Conservation (phyloP, 495 filamentous ascomycete species). For the Penicillium simplicissimum region DNA sequence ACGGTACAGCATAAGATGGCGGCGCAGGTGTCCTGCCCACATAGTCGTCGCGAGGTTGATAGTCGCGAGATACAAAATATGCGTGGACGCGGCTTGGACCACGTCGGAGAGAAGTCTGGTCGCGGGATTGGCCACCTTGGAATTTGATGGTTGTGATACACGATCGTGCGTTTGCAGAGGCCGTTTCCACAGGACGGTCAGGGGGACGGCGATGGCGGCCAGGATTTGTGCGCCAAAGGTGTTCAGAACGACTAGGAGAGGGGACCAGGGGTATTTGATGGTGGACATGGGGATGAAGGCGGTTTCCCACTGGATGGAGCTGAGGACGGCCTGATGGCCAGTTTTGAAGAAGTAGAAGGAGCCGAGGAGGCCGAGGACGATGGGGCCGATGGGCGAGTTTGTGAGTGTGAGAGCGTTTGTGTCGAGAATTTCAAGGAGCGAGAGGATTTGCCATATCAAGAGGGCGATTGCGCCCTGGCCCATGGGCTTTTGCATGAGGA, state of each 20-base stretch:
- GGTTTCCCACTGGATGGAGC: slow-evolving; percentile 93
- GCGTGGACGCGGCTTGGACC: slow-evolving; percentile 66
- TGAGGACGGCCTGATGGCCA: slow-evolving; percentile 87
- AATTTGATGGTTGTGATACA: slow-evolving; percentile 18
- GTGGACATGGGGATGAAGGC: slow-evolving; percentile 87
- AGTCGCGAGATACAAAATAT: slow-evolving; percentile 77
- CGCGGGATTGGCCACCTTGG: slow-evolving; percentile 49
- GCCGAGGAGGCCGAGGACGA: slow-evolving; percentile 80
- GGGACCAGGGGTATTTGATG: slow-evolving; percentile 86
- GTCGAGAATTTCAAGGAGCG: slow-evolving; percentile 85
- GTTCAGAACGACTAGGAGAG: slow-evolving; percentile 79
- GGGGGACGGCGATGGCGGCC: slow-evolving; percentile 72
- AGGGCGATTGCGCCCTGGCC: slow-evolving; percentile 80
- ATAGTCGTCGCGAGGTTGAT: slow-evolving; percentile 80
- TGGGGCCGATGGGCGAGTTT: slow-evolving; percentile 75
- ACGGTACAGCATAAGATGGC: slow-evolving; percentile 97
- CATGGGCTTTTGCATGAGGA: slow-evolving; percentile 92
- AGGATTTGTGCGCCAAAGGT: slow-evolving; percentile 88
- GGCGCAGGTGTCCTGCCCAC: slow-evolving; percentile 81
- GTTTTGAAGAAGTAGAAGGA: slow-evolving; percentile 97
- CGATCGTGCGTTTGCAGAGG: slow-evolving; percentile 44
- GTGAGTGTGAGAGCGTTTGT: slow-evolving; percentile 61
- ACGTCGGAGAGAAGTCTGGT: slow-evolving; percentile 62
- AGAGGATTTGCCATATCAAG: slow-evolving; percentile 80
- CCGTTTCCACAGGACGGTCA: slow-evolving; percentile 84